phyloP scores from a whole-genome alignment of 495 filamentous ascomycete species.

The Margaritispora aquatica region DNA sequence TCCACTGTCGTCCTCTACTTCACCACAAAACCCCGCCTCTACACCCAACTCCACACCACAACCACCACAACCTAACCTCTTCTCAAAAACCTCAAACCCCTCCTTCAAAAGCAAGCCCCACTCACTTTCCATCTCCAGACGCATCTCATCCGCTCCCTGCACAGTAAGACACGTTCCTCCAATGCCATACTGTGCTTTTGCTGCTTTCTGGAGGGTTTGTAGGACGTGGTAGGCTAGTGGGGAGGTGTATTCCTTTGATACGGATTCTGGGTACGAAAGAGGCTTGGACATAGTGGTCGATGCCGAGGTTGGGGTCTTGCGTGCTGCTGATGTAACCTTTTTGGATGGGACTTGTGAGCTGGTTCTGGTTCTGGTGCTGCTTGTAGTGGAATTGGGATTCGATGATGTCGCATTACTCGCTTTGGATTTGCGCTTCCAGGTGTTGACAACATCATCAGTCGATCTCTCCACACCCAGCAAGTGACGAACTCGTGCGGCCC shows the following conservation, averaged over 20 bases:
- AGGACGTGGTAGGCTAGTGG: not conserved
- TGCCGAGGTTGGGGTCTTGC: too few species aligned
- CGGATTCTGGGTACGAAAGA: not conserved
- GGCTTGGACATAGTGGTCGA: not conserved
- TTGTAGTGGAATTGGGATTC: too few species aligned
- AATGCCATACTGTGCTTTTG: not conserved
- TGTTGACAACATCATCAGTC: too few species aligned
- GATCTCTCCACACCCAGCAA: too few species aligned
- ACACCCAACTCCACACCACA: not conserved
- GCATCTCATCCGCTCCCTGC: not conserved
- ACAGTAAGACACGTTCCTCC: not conserved
- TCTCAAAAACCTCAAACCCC: not conserved
- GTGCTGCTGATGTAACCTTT: too few species aligned
- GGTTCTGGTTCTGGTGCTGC: too few species aligned
- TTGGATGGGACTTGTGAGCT: too few species aligned
- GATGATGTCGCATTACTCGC: too few species aligned
- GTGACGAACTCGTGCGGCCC: too few species aligned
- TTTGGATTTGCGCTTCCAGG: too few species aligned
- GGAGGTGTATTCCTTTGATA: not conserved
- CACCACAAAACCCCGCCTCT: not conserved
- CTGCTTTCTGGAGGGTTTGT: not conserved
- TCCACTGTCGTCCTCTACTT: not conserved
- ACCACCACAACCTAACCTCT: not conserved
- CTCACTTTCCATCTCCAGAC: not conserved
- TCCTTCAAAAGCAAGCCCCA: not conserved